Percentiles rank a stretch among this genome's conserved stretches.
These are phyloP conservation scores for Telopea speciosissima DNA, from an alignment of 177 flowering plant species.

Conservation along the genomic window DNA sequence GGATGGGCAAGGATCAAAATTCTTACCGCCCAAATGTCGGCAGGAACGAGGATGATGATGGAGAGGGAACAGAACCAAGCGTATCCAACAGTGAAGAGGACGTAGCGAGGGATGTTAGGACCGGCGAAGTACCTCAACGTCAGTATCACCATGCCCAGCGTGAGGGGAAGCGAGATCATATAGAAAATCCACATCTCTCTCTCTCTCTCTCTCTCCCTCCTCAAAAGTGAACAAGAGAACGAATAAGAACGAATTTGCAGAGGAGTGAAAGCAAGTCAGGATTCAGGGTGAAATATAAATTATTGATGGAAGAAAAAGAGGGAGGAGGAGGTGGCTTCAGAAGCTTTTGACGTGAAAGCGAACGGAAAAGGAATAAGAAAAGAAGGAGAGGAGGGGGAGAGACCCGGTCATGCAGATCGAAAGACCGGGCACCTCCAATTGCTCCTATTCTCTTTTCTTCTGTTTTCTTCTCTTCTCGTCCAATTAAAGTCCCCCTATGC, in stretches of 20 bases:
- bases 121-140: conserved; percentile 89
- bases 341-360: too few relatives aligned
- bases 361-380: background rate
- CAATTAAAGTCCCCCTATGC: too few relatives aligned
- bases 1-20: background rate
- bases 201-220: too few relatives aligned
- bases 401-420: background rate
- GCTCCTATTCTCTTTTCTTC: too few relatives aligned
- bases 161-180: conserved; percentile 85
- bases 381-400: background rate
- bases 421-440: background rate
- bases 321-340: background rate
- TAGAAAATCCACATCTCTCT: conserved; percentile 90
- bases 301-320: too few relatives aligned
- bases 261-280: background rate
- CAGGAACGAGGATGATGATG: conserved; percentile 95
- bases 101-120: conserved; percentile 86
- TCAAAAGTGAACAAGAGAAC: too few relatives aligned
- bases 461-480: too few relatives aligned
- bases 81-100: conserved; percentile 85
- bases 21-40: conserved; percentile 92
- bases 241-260: background rate
- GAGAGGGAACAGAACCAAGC: conserved; percentile 98
- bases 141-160: conserved; percentile 77
- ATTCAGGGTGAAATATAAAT: too few relatives aligned